Base-by-base conservation (phyloP, 768 basidiomycete genomes). In the Naganishia vaughanmartiniae region DNA sequence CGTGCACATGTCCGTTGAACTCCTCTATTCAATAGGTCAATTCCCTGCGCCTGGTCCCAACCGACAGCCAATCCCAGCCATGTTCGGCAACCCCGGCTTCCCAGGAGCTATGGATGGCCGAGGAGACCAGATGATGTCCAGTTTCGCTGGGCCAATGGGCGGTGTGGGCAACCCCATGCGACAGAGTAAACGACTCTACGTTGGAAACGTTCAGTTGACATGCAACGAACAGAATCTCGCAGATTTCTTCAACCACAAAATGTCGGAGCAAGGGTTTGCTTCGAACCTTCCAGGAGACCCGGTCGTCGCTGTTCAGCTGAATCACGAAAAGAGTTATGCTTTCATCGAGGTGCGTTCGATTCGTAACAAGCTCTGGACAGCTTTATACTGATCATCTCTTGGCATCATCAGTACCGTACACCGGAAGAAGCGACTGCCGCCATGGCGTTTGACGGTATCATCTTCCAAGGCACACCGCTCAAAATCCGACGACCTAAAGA, bases 401-500 rank as follows among this genome's bases (percentile, higher is more conserved):
- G n/a, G 4, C 19, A 4, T 30, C 28, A 14, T n/a, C 76, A 98
- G 95, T 98, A 98, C 86, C 93, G 95, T 70, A 94, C 91, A 73
- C 89, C 93, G 11, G 92, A 97, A 78, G 95, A 98, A 82, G 93
- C 94, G 11, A 94, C 95, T 1, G 88, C 91, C 46, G 96, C 94
- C 1, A 92, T 99, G 89, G 91, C 91, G 15, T 94, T 99, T 76
- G 96, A 99, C 78, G 95, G 94, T 65, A 93, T 94, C 70, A 92
- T 96, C 76, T 97, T 94, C 84, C 87, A 93, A 76, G 94, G 91
- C 73, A 89, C 89, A 10, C 91, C 93, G n/a, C 88, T 99, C 78
- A 94, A 96, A 84, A 93, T 99, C 77, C 91, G 94, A 74, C 88
- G 95, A 75, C 96, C 96, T 46, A 97, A 97, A 81, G 96, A 99